A percentile compares a stretch with the other conserved stretches of the same genome.
Conservation (phyloP, 306 rosid genomes). For the Pueraria montana region DNA sequence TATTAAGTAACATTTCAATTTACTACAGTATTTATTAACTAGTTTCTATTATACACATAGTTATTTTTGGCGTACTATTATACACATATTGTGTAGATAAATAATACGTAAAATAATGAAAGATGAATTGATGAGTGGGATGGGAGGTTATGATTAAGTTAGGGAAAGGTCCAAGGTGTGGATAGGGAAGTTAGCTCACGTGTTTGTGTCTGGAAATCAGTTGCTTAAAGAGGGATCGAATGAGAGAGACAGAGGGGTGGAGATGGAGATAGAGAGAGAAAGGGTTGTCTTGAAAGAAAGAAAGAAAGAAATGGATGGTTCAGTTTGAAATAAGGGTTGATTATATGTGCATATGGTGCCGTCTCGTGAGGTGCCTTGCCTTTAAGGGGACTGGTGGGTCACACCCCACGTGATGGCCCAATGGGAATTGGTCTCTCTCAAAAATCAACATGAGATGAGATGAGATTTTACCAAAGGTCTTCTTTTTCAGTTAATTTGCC, state of each 20-base stretch:
- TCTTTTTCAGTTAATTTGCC: constrained; percentile 35
- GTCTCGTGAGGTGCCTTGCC: constrained; percentile 64
- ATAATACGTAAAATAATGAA: background rate
- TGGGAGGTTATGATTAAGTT: constrained; percentile 63
- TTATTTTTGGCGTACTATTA: background rate
- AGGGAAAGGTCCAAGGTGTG: constrained; percentile 58
- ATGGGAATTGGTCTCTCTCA: constrained; percentile 42
- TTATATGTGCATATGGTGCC: constrained; percentile 40
- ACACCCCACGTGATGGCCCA: constrained; percentile 87
- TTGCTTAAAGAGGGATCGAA: constrained; percentile 55
- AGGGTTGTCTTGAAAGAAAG: constrained; percentile 53
- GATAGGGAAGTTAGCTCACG: constrained; percentile 88
- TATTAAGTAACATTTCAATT: background rate
- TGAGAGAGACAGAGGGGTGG: constrained; percentile 8
- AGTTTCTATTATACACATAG: background rate
- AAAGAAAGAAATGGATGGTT: constrained; percentile 63
- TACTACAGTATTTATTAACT: background rate
- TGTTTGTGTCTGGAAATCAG: constrained; percentile 75
- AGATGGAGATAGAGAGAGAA: constrained; percentile 31
- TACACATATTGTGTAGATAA: background rate
- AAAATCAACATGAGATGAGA: constrained; percentile 52
- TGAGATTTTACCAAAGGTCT: constrained; percentile 50
- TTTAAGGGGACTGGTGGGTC: constrained; percentile 74
- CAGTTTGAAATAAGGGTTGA: constrained; percentile 34
- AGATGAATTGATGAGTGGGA: constrained; percentile 33